A percentile compares a stretch with the other conserved stretches of the same genome.
Evolutionary conservation across 306 rosid genomes (phyloP).

Genomic region (Prinsepia uniflora): DNA sequence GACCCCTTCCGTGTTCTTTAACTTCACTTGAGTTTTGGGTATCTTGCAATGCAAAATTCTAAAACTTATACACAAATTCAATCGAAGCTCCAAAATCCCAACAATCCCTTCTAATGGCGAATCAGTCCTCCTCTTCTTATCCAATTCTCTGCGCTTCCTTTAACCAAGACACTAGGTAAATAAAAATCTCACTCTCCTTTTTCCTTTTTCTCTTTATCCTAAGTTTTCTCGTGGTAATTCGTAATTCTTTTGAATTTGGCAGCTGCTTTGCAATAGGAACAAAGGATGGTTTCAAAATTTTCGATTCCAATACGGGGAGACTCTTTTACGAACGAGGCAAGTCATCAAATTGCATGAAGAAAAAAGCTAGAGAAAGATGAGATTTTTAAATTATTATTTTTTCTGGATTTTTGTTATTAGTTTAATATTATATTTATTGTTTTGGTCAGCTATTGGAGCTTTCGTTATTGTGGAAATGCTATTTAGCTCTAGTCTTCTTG

Average conservation of each 20-base stretch:
- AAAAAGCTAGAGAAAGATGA: no score
- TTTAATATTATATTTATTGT: background rate
- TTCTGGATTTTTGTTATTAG: background rate
- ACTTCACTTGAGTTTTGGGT: background rate
- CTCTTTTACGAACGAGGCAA: slow-evolving; percentile 74
- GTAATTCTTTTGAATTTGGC: slow-evolving; percentile 18
- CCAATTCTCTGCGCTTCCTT: slow-evolving; percentile 85
- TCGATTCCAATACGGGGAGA: slow-evolving; percentile 66
- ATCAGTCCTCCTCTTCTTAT: slow-evolving; percentile 41
- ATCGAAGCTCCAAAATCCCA: background rate
- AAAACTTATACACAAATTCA: background rate
- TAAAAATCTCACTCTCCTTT: no score
- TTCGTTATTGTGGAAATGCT: slow-evolving; percentile 85
- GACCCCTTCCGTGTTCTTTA: background rate
- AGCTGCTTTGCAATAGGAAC: slow-evolving; percentile 86
- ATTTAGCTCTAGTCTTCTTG: slow-evolving; percentile 85
- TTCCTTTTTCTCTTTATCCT: background rate
- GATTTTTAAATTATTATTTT: no score
- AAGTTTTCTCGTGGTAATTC: background rate
- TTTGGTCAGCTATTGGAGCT: slow-evolving; percentile 57
- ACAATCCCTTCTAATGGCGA: slow-evolving; percentile 39
- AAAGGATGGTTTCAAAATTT: slow-evolving; percentile 74
- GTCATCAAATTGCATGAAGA: background rate
- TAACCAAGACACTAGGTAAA: slow-evolving; percentile 81
- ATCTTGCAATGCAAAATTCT: no score